Evolutionary conservation across 306 rosid genomes (phyloP), one percentile per base, ranked within the genome.

Genomic region (Rosa rugosa): DNA sequence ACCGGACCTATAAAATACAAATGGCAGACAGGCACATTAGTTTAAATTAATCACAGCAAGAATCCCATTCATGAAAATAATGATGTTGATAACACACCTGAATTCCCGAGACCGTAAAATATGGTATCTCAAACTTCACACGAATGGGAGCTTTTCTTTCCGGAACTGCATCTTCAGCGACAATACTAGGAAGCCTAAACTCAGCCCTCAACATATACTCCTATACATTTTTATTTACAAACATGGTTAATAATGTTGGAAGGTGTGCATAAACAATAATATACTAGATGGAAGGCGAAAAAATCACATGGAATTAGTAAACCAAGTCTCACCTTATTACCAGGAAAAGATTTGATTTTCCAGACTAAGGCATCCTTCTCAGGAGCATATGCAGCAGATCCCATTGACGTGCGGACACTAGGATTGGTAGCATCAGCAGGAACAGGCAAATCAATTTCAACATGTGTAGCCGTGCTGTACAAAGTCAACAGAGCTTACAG

Each of bases 121-220:
- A 92, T 41, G 97, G 97, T 83, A 90, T 92, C 88, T 90, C 96
- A 86, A 92, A 92, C 88, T 89, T 92, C 79, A 92, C 92, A 41
- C 92, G 93, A 69, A 92, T 81, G 16, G 96, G 97, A 82, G 96
- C 91, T 87, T 88, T 92, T 82, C 97, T 88, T 84, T 92, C 96
- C 1, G 96, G 97, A 75, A 86, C 51, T 75, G 92, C 93, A 41
- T 92, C 97, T 84, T 92, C 97, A n/a, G 89, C 96, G 46, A 83
- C 80, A 77, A 92, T 86, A 77, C 96, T 92, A 38, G 97, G 97
- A 83, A 92, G 97, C 57, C 46, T 88, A 77, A 90, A 92, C 85
- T 92, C 96, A 40, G 97, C 96, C 71, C 97, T 90, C 84, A 92
- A 81, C 88, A 92, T 90, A 79, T 92, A 92, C 69, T 92, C 97